A percentile compares a stretch with the other conserved stretches of the same genome.
Conservation (phyloP, 345 rosid genomes). For the Hibiscus trionum region DNA sequence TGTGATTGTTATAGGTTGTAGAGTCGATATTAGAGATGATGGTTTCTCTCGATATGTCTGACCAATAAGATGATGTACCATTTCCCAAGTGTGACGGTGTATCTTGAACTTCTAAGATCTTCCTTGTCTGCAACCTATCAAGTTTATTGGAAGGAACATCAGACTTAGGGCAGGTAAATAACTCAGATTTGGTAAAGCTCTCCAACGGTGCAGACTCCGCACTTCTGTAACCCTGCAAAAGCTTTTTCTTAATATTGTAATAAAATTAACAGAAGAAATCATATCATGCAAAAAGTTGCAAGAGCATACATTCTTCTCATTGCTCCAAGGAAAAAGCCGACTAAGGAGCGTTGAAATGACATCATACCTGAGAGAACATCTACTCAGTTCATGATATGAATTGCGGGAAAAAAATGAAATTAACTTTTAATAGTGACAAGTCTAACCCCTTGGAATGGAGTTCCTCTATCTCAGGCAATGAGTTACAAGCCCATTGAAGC, state of each 20-base stretch:
- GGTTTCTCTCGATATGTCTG: conserved; percentile 22
- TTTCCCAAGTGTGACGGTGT: conserved; percentile 18
- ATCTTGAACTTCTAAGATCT: conserved; percentile 23
- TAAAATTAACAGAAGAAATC: conserved; percentile 15
- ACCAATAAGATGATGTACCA: conserved; percentile 25
- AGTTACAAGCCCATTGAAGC: conserved; percentile 37
- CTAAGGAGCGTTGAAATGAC: conserved; percentile 47
- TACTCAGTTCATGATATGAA: conserved; percentile 21
- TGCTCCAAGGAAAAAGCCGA: conserved; percentile 6
- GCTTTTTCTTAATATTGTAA: conserved; percentile 1
- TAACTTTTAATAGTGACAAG: neutral
- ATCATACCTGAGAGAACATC: conserved; percentile 41
- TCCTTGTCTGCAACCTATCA: conserved; percentile 21
- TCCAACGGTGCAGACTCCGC: conserved; percentile 17
- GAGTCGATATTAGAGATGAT: conserved; percentile 20
- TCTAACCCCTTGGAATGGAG: conserved; percentile 47
- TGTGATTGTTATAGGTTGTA: conserved; percentile 20
- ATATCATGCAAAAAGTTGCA: conserved; percentile 2
- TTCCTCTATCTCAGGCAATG: conserved; percentile 40
- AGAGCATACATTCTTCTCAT: conserved; percentile 42
- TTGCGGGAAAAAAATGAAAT: neutral
- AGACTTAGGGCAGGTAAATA: conserved; percentile 22
- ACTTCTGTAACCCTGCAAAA: conserved; percentile 30
- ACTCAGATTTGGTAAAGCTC: conserved; percentile 18
- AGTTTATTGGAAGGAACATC: conserved; percentile 21